Conservation (phyloP, 2,329 filamentous ascomycete genomes). For the Reticulascus tulasneorum region DNA sequence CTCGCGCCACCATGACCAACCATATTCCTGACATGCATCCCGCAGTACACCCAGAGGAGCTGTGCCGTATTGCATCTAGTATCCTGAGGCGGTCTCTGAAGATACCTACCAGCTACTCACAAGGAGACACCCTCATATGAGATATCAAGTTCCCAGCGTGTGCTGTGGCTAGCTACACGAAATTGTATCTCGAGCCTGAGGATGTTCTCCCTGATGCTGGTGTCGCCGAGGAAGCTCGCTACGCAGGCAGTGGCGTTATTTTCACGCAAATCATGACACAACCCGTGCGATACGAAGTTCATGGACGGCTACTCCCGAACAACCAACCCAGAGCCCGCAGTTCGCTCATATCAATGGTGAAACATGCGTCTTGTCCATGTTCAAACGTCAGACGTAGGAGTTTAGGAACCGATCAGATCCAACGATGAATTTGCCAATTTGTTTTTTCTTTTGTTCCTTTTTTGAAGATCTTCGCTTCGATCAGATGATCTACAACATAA, state of each 20-base stretch:
- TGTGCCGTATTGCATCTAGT: slow-evolving; percentile 38
- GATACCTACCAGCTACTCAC: slow-evolving; percentile 30
- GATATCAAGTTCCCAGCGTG: slow-evolving; percentile 36
- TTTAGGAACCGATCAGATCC: background rate
- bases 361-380: slow-evolving; percentile 21
- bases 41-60: too few species aligned
- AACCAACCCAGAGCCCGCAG: slow-evolving; percentile 9
- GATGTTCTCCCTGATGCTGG: slow-evolving; percentile 32
- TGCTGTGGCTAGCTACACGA: slow-evolving; percentile 31
- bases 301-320: slow-evolving; percentile 32
- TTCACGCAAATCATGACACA: slow-evolving; percentile 25
- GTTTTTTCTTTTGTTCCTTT: slow-evolving; percentile 4
- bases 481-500: slow-evolving; percentile 21
- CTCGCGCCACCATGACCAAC: slow-evolving; percentile 32
- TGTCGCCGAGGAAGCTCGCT: slow-evolving; percentile 36
- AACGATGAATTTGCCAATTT: background rate
- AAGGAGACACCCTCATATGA: slow-evolving; percentile 24
- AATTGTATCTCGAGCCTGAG: slow-evolving; percentile 31
- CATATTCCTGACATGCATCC: slow-evolving; percentile 21
- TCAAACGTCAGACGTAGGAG: background rate
- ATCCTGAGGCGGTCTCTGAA: slow-evolving; percentile 30
- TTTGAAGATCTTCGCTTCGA: background rate
- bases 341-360: slow-evolving; percentile 27
- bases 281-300: slow-evolving; percentile 21
- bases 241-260: slow-evolving; percentile 22